Evolutionary conservation across 2,329 filamentous ascomycete genomes (phyloP).

Genomic region (Phialophora tarda): DNA sequence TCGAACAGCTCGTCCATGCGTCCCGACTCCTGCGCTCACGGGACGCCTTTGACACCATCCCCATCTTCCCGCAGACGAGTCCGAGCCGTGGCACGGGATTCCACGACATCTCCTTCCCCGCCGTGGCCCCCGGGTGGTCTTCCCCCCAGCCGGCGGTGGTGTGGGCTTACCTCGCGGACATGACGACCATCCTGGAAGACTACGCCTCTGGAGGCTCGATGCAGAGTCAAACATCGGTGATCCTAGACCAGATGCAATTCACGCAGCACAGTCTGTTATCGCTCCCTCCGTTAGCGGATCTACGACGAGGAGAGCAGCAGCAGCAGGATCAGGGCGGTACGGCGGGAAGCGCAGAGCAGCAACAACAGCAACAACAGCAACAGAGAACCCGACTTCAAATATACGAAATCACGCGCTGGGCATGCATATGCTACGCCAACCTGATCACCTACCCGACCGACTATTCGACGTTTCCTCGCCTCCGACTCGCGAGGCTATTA

Average conservation of each 20-base stretch:
- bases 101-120: not conserved
- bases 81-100: not conserved
- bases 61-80: not conserved
- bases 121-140: not conserved
- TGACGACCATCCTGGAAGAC: constrained; percentile 6
- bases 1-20: not conserved
- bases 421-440: constrained; percentile 3
- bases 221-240: not conserved
- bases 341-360: not conserved
- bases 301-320: not conserved
- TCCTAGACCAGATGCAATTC: constrained; percentile 6
- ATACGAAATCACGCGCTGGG: constrained; percentile 5
- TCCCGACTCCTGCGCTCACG: not conserved
- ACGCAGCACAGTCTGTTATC: not conserved
- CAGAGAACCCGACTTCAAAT: not conserved
- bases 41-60: not conserved
- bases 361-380: not conserved
- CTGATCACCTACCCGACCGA: not conserved
- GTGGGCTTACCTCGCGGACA: not conserved
- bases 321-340: not conserved
- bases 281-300: not conserved
- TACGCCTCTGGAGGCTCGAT: not conserved
- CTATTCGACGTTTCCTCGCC: not conserved
- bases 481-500: not conserved
- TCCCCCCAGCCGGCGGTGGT: not conserved